Evolutionary conservation across 163 green algal species (phyloP).

Genomic region (Volvox carteri): DNA sequence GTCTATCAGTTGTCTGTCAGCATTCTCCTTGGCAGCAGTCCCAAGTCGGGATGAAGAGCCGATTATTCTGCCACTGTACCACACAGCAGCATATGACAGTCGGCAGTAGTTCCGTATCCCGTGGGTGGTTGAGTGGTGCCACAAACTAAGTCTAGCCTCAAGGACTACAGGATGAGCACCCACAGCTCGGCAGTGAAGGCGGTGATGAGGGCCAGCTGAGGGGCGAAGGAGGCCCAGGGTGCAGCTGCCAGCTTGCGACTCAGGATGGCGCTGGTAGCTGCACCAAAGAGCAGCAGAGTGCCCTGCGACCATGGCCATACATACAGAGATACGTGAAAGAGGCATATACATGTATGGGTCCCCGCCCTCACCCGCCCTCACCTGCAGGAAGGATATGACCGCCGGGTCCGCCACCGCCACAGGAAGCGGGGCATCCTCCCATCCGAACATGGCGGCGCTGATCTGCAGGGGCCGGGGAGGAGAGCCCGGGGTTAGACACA

Average conservation of each 20-base stretch:
- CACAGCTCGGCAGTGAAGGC: conserved; percentile 76
- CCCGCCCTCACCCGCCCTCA: not conserved
- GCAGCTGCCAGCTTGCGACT: conserved; percentile 64
- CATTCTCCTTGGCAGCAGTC: no score
- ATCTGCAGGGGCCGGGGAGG: conserved; percentile 44
- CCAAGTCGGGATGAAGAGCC: no score
- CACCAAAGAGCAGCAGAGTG: conserved; percentile 67
- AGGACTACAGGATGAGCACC: conserved; percentile 69
- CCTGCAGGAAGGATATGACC: conserved; percentile 64
- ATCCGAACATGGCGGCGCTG: conserved; percentile 58
- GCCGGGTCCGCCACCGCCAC: conserved; percentile 42
- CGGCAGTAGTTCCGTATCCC: no score
- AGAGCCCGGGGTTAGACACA: no score
- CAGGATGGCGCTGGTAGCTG: conserved; percentile 62
- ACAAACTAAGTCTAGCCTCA: no score
- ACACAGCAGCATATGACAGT: no score
- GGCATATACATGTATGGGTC: not conserved
- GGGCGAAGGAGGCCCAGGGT: conserved; percentile 62
- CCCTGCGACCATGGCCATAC: conserved; percentile 46
- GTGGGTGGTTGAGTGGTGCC: no score
- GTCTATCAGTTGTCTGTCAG: no score
- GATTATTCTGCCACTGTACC: no score
- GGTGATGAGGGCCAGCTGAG: conserved; percentile 63
- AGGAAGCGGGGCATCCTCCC: conserved; percentile 47
- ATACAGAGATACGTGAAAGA: not conserved